Base-by-base conservation (phyloP, 2,329 filamentous ascomycete species). In the Diplodia scrobiculata region DNA sequence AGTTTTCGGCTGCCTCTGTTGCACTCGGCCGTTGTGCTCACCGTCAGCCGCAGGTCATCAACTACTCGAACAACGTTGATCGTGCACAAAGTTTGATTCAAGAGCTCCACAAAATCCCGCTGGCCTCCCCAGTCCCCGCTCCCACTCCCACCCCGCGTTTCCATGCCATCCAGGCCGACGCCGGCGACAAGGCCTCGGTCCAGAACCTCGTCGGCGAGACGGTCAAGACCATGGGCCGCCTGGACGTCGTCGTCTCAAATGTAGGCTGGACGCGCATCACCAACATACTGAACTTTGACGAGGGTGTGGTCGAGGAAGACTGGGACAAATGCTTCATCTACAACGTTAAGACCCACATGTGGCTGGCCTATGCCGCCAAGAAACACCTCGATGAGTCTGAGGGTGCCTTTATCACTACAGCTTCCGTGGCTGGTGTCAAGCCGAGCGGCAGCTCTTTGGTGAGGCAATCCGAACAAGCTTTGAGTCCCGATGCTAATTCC, bases 241-340 rank as follows among this genome's bases (percentile, higher is more conserved):
- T 83, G 4, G 81, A 83, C 66, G 78, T 83, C 11, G 80, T 83
- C 0, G 75, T 83, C 32, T 76, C 74, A 1, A 78, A 78, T 21
- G 86, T 88, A 3, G 87, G 87, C 47, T 89, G 85, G 84, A 89
- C 87, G 0, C 85, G 84, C 69, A 83, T 88, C 70, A 82, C 84
- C 34, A 79, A 79, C 19, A 88, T 88, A 71, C 77, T 76, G 4
- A 84, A 89, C 72, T 79, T 89, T 17, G 79, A 87, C 69, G 79
- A 82, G 67, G 84, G 84, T 45, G 79, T 87, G 75, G 79, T 78
- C 51, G 85, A 88, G 60, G 84, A 83, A 2, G 87, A 89, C 63
- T 89, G 86, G 86, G 85, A 89, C 70, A 86, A 83, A 77, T 88
- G 86, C 77, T 89, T 84, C 79, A 79, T 81, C 9, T 83, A 86